phyloP scores from a whole-genome alignment of 2,329 filamentous ascomycete species.

The Botryotinia calthae region DNA sequence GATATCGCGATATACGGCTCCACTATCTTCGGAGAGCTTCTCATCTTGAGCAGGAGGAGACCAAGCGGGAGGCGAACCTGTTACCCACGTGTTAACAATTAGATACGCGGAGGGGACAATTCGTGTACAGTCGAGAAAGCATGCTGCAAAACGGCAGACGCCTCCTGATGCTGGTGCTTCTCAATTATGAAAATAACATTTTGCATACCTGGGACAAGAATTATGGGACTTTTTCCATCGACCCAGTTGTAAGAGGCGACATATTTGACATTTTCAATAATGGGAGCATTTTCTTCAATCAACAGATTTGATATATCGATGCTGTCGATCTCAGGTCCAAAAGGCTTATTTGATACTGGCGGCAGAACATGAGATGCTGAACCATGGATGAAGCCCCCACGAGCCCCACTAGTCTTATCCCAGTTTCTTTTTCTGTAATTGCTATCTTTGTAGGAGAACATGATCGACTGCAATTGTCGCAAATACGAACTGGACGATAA shows the following conservation, averaged over 20 bases:
- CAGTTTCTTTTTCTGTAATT: neutral
- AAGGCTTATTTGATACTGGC: conserved; percentile 17
- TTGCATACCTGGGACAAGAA: conserved; percentile 46
- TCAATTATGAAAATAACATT: neutral
- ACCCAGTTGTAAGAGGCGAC: conserved; percentile 55
- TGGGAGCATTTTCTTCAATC: conserved; percentile 30
- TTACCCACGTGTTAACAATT: neutral
- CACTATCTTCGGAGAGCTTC: conserved; percentile 45
- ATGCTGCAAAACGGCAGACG: too few relatives aligned
- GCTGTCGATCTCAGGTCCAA: conserved; percentile 26
- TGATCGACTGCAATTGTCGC: neutral
- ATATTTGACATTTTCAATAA: conserved; percentile 44
- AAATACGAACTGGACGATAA: neutral
- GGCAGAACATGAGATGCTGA: neutral
- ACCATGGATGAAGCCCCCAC: conserved; percentile 1
- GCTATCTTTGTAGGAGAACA: neutral
- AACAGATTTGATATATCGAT: conserved; percentile 25
- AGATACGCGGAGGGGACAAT: neutral
- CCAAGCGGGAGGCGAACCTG: conserved; percentile 53
- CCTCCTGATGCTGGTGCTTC: neutral
- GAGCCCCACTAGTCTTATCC: neutral
- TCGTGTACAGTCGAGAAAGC: neutral
- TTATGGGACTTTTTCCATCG: conserved; percentile 39
- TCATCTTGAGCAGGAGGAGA: conserved; percentile 41
- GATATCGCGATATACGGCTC: conserved; percentile 42